These are phyloP conservation scores for Penicillium canescens DNA, from an alignment of 495 filamentous ascomycete genomes.

Conservation along the genomic window DNA sequence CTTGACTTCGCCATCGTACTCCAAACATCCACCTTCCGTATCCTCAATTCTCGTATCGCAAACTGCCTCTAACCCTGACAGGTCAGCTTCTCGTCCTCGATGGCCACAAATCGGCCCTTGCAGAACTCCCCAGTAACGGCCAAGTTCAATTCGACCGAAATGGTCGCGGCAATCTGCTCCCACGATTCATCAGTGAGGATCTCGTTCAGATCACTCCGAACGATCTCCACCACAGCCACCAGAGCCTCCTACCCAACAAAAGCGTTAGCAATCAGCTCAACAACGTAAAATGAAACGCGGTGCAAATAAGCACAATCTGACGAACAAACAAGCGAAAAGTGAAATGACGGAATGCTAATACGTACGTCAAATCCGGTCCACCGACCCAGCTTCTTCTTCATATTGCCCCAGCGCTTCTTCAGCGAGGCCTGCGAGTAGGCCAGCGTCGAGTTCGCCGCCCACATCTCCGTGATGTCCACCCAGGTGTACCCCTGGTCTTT, in stretches of 20 bases:
- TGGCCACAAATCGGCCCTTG: neutral
- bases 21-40: no score
- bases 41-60: no score
- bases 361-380: conserved; percentile 4
- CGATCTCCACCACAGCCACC: neutral
- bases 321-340: neutral
- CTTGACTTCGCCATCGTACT: neutral
- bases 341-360: neutral
- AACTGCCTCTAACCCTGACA: no score
- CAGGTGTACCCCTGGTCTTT: neutral
- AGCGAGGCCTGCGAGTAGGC: neutral
- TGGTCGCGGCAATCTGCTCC: neutral
- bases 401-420: neutral
- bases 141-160: neutral
- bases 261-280: neutral
- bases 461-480: neutral
- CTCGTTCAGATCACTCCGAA: neutral
- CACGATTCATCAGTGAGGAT: neutral
- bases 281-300: neutral
- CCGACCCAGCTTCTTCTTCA: neutral
- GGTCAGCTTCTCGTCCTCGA: neutral
- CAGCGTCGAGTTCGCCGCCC: neutral
- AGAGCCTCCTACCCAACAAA: neutral
- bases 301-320: no score
- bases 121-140: neutral